A percentile compares a stretch with the other conserved stretches of the same genome.
Evolutionary conservation across 768 basidiomycete genomes (phyloP).

Genomic region (Tricholoma hemisulphureum): DNA sequence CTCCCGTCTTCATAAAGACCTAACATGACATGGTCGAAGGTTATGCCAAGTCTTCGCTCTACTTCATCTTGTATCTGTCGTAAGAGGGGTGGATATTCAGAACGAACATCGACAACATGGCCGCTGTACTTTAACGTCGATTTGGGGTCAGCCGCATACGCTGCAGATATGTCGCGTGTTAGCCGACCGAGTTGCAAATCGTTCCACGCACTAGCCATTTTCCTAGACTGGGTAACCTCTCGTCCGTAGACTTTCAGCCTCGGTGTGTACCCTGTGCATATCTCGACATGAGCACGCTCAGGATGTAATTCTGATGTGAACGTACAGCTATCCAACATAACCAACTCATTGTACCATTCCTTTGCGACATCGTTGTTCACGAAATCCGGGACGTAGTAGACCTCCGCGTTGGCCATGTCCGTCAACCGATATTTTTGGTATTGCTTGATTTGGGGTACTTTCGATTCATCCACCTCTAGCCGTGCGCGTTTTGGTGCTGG

Average conservation of each 20-base stretch:
- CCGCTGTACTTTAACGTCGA: slow-evolving; percentile 31
- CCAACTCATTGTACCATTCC: slow-evolving; percentile 22
- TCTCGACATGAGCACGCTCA: background rate
- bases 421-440: slow-evolving; percentile 17
- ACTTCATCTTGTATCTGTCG: slow-evolving; percentile 29
- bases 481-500: slow-evolving; percentile 11
- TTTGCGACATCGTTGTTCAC: slow-evolving; percentile 16
- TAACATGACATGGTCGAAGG: slow-evolving; percentile 32
- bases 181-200: background rate
- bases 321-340: slow-evolving; percentile 16
- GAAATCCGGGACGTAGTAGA: slow-evolving; percentile 28
- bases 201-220: slow-evolving; percentile 27
- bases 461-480: slow-evolving; percentile 8
- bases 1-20: slow-evolving; percentile 30
- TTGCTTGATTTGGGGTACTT: slow-evolving; percentile 12
- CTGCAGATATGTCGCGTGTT: slow-evolving; percentile 7
- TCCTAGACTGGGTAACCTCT: slow-evolving; percentile 27
- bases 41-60: slow-evolving; percentile 25
- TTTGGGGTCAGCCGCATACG: slow-evolving; percentile 27
- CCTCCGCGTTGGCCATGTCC: slow-evolving; percentile 28
- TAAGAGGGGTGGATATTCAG: slow-evolving; percentile 27
- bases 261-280: slow-evolving; percentile 28
- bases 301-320: background rate
- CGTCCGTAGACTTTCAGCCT: slow-evolving; percentile 29
- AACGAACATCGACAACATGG: slow-evolving; percentile 28